Percentiles rank a stretch among this genome's conserved stretches.
These are phyloP conservation scores for Ballota nigra DNA, from an alignment of 257 asterid species.

Conservation along the genomic window DNA sequence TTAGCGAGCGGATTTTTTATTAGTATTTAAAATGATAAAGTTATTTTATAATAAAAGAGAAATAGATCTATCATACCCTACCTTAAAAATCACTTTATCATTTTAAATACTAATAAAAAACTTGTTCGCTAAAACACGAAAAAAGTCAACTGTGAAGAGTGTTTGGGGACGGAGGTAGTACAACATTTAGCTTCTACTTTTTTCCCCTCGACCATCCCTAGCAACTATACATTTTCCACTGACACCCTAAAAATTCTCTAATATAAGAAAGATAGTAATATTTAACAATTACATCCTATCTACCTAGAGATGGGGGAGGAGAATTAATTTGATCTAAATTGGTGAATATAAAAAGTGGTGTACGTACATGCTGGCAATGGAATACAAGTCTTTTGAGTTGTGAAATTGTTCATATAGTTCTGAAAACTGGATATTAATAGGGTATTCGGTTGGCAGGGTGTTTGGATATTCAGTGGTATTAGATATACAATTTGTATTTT, in stretches of 20 bases:
- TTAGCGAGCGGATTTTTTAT: too few species aligned
- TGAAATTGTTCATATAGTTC: not conserved
- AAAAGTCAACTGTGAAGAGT: too few species aligned
- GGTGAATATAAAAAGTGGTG: not conserved
- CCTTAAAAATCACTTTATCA: too few species aligned
- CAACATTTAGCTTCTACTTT: conserved; percentile 2
- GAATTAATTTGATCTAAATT: not conserved
- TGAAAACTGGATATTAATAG: not conserved
- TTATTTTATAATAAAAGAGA: too few species aligned
- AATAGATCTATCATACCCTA: too few species aligned
- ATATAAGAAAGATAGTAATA: not conserved
- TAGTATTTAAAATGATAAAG: too few species aligned
- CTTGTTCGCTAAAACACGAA: too few species aligned
- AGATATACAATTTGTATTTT: not conserved
- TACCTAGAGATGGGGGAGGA: not conserved
- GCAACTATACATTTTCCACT: not conserved
- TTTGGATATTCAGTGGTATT: not conserved
- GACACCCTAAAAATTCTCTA: not conserved
- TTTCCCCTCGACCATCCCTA: not conserved
- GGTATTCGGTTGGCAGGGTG: not conserved
- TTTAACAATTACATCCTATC: not conserved
- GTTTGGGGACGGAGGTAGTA: too few species aligned
- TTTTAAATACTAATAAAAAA: too few species aligned
- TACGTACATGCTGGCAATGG: not conserved
- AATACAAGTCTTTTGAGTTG: not conserved